These are phyloP conservation scores for Solanum bulbocastanum DNA, from an alignment of 257 asterid species.

Conservation along the genomic window DNA sequence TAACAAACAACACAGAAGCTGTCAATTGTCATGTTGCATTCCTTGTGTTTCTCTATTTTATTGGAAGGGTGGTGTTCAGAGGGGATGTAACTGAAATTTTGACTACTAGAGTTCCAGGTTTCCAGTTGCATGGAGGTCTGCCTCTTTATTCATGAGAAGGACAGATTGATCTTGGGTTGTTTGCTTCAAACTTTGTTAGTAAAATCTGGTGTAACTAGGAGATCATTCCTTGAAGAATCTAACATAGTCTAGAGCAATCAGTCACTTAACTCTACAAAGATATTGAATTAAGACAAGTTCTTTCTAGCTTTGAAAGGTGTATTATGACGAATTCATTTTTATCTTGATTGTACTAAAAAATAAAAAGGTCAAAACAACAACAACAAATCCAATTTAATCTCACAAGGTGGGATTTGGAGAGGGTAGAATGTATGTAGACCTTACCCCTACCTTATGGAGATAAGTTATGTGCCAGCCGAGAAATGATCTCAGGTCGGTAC, in stretches of 20 bases:
- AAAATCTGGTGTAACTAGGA: neutral
- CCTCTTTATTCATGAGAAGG: neutral
- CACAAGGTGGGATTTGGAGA: neutral
- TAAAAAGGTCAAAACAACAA: neutral
- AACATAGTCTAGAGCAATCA: neutral
- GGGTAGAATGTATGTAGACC: neutral
- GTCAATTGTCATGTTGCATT: neutral
- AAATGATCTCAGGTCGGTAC: neutral
- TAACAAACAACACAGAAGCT: neutral
- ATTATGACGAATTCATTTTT: neutral
- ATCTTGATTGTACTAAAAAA: neutral
- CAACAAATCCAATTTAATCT: neutral
- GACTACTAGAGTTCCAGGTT: neutral
- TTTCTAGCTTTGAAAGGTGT: neutral
- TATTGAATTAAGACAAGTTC: neutral
- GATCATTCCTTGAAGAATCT: neutral
- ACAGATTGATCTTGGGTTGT: neutral
- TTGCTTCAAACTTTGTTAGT: neutral
- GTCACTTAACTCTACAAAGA: neutral
- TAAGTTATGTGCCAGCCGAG: neutral
- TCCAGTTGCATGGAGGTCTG: neutral
- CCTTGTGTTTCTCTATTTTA: neutral
- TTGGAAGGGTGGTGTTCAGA: neutral
- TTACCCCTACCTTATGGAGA: neutral
- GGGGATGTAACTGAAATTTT: neutral